Base-by-base conservation (phyloP, 2,329 filamentous ascomycete species). In the Colletotrichum plurivorum region DNA sequence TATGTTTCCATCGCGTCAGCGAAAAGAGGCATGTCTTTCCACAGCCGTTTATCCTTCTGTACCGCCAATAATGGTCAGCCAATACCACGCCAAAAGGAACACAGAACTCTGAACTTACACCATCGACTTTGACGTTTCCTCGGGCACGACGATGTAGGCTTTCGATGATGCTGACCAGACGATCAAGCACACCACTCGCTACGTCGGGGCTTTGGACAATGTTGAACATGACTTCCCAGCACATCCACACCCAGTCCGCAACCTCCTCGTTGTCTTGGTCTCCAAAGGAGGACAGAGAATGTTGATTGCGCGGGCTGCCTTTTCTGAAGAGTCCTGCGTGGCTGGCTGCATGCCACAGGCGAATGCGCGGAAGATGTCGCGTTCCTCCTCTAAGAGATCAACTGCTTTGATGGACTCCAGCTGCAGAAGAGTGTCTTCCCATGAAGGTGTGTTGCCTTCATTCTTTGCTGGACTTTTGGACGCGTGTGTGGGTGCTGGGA, bases 1-100 rank as follows among this genome's bases (percentile, higher is more conserved):
- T 18, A 45, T 8, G 54, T 12, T 3, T 57, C 54, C 39, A 45
- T 12, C n/a, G 16, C 41, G 7, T n/a, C 13, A 4, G 39, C 12
- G n/a, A 57, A 12, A 39, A 46, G 2, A 5, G 54, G 54, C 20
- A 57, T n/a, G 20, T 57, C 54, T 46, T 3, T 57, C 54, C 54
- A 56, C 10, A 57, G 41, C 18, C 54, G 39, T 13, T 41, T 8
- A 10, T 36, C 3, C 2, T 3, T 36, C 31, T 36, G 6, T 36
- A 2, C 31, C 9, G 6, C 31, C 31, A 10, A 10, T 36, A 9
- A 10, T 36, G 31, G 31, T 36, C 10, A 36, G 31, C 20, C 20
- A 22, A 22, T 22, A 22, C 20, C 20, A 22, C 20, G 20, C 20
- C 8, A 36, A 10, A 20, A 10, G 16, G 25, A n/a, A n/a, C 1